Evolutionary conservation across 345 rosid genomes (phyloP), one percentile per base, ranked within the genome.

Genomic region (Microcos paniculata): DNA sequence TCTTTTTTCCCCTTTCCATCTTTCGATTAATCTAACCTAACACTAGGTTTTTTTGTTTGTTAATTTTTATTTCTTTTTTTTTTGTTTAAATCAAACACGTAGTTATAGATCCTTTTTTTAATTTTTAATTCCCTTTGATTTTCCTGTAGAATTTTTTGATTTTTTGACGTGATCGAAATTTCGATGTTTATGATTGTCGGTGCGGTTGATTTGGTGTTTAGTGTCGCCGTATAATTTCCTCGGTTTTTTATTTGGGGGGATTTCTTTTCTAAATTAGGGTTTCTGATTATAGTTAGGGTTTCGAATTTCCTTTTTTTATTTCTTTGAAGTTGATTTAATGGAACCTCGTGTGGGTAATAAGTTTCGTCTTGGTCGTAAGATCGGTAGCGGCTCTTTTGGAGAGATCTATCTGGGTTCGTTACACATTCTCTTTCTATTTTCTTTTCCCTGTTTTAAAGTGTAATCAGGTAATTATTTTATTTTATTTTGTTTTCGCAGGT

Each of bases 321-420:
- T 62, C 4, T 23, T 35, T 21, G 4, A 51, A 65, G 38, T 66
- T 21, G 71, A 79, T 64, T 85, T 76, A 70, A 94, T 92, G 98
- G 98, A 94, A 77, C 94, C 94, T 2, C 85, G 91, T 52, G 91
- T 96, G 23, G 98, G 94, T 30, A 92, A 91, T 80, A 93, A 93
- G 91, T 96, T 90, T 82, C 86, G 90, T 58, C 91, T 93, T 35
- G 98, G 99, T 74, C 80, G 92, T 18, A 96, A 93, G 95, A 96
- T 96, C 88, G 99, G 98, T 30, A 84, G 98, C 81, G 99, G 99
- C 81, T 96, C 99, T 42, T 96, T 96, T 68, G 99, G 99, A 71
- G 98, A 96, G 92, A 96, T 96, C 92, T 90, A 93, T 84, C 90
- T 92, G 61, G 99, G 99, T 94, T 80, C 33, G 85, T 75, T 53